Percentiles rank a stretch among this genome's conserved stretches.
Evolutionary conservation across 78 protist species (phyloP).

Genomic region (Tieghemostelium lacteum): DNA sequence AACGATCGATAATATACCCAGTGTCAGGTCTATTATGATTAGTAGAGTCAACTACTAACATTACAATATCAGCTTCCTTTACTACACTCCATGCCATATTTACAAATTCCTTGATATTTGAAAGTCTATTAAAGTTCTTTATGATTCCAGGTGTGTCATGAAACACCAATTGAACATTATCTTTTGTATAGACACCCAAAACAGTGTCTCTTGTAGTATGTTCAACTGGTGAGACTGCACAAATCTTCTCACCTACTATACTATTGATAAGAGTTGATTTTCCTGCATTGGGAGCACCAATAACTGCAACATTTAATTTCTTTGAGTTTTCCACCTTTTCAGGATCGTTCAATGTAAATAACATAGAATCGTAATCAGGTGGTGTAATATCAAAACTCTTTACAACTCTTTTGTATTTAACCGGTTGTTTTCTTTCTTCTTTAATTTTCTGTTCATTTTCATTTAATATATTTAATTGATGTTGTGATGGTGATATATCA

Average conservation of each 20-base stretch:
- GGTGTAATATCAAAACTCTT: slow-evolving; percentile 51
- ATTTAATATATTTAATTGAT: slow-evolving; percentile 13
- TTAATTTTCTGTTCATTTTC: neutral
- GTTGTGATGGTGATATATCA: slow-evolving; percentile 9
- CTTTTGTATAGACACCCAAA: slow-evolving; percentile 57
- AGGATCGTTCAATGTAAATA: slow-evolving; percentile 15
- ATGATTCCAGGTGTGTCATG: slow-evolving; percentile 85
- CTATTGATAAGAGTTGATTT: slow-evolving; percentile 82
- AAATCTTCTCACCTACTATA: slow-evolving; percentile 60
- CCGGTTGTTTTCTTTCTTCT: slow-evolving; percentile 12
- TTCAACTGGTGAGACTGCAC: slow-evolving; percentile 55
- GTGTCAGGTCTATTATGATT: slow-evolving; percentile 15
- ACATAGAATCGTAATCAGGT: neutral
- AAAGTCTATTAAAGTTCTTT: slow-evolving; percentile 21
- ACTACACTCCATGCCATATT: slow-evolving; percentile 51
- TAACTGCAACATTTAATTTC: slow-evolving; percentile 62
- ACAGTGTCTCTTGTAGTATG: slow-evolving; percentile 80
- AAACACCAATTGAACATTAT: slow-evolving; percentile 59
- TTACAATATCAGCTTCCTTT: slow-evolving; percentile 55
- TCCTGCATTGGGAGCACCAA: slow-evolving; percentile 87
- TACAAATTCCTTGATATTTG: slow-evolving; percentile 45
- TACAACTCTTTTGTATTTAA: slow-evolving; percentile 24
- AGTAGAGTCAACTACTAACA: slow-evolving; percentile 62
- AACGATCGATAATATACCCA: neutral
- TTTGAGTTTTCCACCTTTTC: neutral